Evolutionary conservation across 768 basidiomycete species (phyloP).

Genomic region (Hypholoma fasciculare): DNA sequence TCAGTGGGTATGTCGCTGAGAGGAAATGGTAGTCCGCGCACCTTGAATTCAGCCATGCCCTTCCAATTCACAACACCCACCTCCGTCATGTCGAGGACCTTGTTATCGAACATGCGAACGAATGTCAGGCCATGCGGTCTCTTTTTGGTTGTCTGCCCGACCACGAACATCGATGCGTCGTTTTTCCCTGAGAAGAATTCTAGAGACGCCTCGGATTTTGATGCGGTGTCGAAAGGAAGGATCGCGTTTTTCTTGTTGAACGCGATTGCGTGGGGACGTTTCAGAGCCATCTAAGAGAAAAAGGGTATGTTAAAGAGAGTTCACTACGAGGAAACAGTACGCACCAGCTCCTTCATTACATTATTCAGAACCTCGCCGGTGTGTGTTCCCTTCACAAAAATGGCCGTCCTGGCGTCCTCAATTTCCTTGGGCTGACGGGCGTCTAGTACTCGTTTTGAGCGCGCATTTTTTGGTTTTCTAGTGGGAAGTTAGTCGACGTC

Average conservation of each 20-base stretch:
- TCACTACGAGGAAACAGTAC: constrained; percentile 24
- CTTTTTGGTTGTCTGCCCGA: constrained; percentile 94
- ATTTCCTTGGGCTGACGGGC: constrained; percentile 88
- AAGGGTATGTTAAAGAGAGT: neutral
- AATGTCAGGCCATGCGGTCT: constrained; percentile 85
- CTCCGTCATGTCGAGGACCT: constrained; percentile 94
- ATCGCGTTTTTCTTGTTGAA: constrained; percentile 94
- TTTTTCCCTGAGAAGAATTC: constrained; percentile 96
- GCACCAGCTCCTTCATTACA: constrained; percentile 88
- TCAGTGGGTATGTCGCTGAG: neutral
- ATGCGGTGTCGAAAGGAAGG: constrained; percentile 81
- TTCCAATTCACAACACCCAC: constrained; percentile 82
- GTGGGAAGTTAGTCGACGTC: neutral
- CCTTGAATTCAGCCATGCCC: constrained; percentile 84
- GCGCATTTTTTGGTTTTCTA: constrained; percentile 92
- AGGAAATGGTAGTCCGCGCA: constrained; percentile 31
- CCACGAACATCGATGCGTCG: constrained; percentile 87
- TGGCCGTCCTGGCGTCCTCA: constrained; percentile 82
- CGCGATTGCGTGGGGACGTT: constrained; percentile 86
- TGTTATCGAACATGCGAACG: constrained; percentile 82
- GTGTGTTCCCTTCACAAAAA: constrained; percentile 90
- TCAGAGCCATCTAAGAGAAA: constrained; percentile 80
- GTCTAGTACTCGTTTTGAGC: constrained; percentile 87
- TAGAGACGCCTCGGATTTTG: constrained; percentile 49
- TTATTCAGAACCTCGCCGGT: constrained; percentile 77